Base-by-base conservation (phyloP, 2,329 filamentous ascomycete genomes). In the Pseudopyricularia javanii region DNA sequence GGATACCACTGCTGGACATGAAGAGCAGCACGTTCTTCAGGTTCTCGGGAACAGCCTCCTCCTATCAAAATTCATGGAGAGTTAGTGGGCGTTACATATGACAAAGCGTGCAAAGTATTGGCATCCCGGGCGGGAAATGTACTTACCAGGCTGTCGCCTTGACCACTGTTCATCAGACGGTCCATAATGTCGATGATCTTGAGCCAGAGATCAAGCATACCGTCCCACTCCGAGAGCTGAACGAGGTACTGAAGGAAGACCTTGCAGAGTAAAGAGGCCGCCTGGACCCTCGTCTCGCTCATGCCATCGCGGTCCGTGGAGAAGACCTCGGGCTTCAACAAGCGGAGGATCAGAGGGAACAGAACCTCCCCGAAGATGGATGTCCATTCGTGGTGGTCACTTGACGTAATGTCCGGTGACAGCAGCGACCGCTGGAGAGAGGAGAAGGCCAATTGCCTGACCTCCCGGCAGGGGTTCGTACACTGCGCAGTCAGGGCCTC, bases 21-120 rank as follows among this genome's bases (percentile, higher is more conserved):
- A 98, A 93, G 9, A 98, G 76, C 24, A 97, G 74, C 51, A 97
- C 90, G 59, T 98, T 98, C 70, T 98, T 98, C 54, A 98, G 73
- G 58, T 89, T 93, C 68, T 98, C 93, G 1, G 88, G 87, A 2
- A 97, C 90, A 12, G 93, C 91, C 72, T 98, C 93, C 69, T 95
- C 90, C 83, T 95, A 60, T 56, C 15, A 20, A 24, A 24, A 14
- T 14, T 15, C 12, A 45, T 12, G 15, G 60, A 24, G 51, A 22
- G 34, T 48, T 50, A 51, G 59, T 52, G 24, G 2, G 34, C 7
- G 11, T 11, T 11, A 8, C 24, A 24, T 45, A 22, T 47, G 15
- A 4, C 47, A 47, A 50, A 24, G 24, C 30, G 32, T 49, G 34
- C 54, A 30, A 40, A 26, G 45, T 50, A 49, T 35, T 20, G 35